Percentiles rank a stretch among this genome's conserved stretches.
These are phyloP conservation scores for Teratosphaeria viscida DNA, from an alignment of 2,329 filamentous ascomycete genomes.

Conservation along the genomic window DNA sequence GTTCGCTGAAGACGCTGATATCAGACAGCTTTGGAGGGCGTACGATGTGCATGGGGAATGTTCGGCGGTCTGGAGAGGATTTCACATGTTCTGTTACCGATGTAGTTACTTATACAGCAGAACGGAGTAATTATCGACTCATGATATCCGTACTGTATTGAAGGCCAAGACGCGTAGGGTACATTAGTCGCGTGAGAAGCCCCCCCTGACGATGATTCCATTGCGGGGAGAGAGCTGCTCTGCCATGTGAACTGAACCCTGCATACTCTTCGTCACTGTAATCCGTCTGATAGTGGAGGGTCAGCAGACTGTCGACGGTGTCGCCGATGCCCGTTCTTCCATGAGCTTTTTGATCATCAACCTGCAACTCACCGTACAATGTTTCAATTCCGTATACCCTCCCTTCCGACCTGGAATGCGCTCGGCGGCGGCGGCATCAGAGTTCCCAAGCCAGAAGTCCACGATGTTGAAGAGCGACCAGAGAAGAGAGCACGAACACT, in stretches of 20 bases:
- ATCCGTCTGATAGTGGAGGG: neutral
- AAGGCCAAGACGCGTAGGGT: neutral
- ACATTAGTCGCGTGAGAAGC: neutral
- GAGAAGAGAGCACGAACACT: conserved; percentile 73
- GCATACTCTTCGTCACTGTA: neutral
- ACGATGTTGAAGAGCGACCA: conserved; percentile 68
- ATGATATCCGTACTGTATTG: neutral
- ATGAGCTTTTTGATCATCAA: neutral
- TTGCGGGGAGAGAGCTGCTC: neutral
- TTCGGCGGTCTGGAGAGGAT: neutral
- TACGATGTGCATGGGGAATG: neutral
- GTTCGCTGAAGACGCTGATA: neutral
- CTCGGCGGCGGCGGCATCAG: conserved; percentile 24
- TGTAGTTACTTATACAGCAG: too few species aligned
- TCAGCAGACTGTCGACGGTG: neutral
- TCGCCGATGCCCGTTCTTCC: neutral
- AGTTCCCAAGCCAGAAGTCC: conserved; percentile 59
- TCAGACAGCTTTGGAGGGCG: neutral
- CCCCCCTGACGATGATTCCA: neutral
- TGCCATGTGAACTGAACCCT: neutral
- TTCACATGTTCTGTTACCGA: neutral
- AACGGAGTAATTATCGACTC: neutral
- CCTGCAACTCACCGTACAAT: conserved; percentile 5
- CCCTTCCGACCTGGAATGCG: conserved; percentile 14
- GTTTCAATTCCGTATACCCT: conserved; percentile 21